Evolutionary conservation across 371 early-diverging fungal species (phyloP), one percentile per base, ranked within the genome.

Genomic region (Lichtheimia corymbifera): DNA sequence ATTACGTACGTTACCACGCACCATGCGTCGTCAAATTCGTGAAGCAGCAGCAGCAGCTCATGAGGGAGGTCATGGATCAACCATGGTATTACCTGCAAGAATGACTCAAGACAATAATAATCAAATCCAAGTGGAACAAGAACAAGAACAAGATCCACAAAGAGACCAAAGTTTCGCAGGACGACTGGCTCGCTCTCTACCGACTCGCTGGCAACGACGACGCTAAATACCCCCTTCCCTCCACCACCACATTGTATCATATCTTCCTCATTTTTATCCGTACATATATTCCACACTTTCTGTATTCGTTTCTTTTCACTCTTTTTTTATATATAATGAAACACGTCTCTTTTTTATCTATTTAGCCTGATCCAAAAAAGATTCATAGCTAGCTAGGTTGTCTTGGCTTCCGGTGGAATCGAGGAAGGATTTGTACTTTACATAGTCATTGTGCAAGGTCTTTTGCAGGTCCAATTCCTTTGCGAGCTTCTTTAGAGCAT

Each of bases 401-500:
- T 62, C 62, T 12, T 42, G 20, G 7, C 40, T 49, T 12, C 62
- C 62, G 4, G 55, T 11, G 6, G 30, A 24, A 17, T 40, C 20
- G 50, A 62, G 41, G 43, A 50, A 62, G 22, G 40, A 12, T 18
- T 17, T 45, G 43, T 62, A 62, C 18, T 83, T 76, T 17, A 88
- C 74, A 66, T 92, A 97, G 75, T 96, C 91, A 41, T 83, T 80
- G 67, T 97, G 94, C 43, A 97, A 75, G 76, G 94, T 94, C 58
- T 77, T 83, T 74, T 97, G 97, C 2, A 74, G 76, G 13, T 92
- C 91, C 65, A 80, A 88, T 67, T 93, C 93, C 81, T 97, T 97
- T 57, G 82, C 72, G 55, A 96, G 76, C 76, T 95, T 95, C 86
- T 97, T 97, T 53, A 81, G 67, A 66, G 87, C 78, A 66, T 83